Evolutionary conservation across 1,284 basidiomycete species (phyloP), one percentile per base, ranked within the genome.

Genomic region (Moesziomyces sp.): DNA sequence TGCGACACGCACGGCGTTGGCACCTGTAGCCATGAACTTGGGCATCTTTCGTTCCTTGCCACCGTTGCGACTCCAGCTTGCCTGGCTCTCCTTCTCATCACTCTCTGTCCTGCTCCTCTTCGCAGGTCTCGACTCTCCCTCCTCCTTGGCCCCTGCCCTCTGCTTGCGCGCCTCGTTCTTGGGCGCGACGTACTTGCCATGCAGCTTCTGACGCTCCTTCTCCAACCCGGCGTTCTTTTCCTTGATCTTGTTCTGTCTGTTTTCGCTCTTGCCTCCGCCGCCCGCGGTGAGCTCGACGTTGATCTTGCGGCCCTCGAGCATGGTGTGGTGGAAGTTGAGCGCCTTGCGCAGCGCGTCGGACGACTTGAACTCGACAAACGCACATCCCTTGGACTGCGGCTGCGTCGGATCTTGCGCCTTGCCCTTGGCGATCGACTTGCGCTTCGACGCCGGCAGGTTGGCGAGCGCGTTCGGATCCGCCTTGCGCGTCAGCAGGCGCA

Each of bases 241-340:
- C 56, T 75, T 70, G 61, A 84, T 84, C 74, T 82, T 84, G 23
- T 82, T 73, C 59, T 58, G 62, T 30, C 82, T 63, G 3, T 52
- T 54, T 45, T 69, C 58, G 24, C 68, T 57, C 59, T 80, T 80
- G n/a, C 82, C 82, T 5, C 82, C 82, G 3, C 82, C 82, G 9
- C 82, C 82, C 0, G 82, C 82, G 0, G 81, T 83, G 18, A 84
- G 67, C 52, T 84, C 82, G 7, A 84, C 82, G 49, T 84, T 84
- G 58, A 84, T 84, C 57, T 76, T 74, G 5, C 82, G 70, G 5
- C 81, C 81, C 21, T 75, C 79, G 26, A 83, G 58, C 59, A 77
- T 55, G 26, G 81, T 82, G 28, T 83, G 82, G 57, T 84, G 82
- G 47, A 84, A 82, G 14, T 74, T 74, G 28, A 84, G 68, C 28